These are phyloP conservation scores for Gastrolobium villosum DNA, from an alignment of 306 rosid species.

Conservation along the genomic window DNA sequence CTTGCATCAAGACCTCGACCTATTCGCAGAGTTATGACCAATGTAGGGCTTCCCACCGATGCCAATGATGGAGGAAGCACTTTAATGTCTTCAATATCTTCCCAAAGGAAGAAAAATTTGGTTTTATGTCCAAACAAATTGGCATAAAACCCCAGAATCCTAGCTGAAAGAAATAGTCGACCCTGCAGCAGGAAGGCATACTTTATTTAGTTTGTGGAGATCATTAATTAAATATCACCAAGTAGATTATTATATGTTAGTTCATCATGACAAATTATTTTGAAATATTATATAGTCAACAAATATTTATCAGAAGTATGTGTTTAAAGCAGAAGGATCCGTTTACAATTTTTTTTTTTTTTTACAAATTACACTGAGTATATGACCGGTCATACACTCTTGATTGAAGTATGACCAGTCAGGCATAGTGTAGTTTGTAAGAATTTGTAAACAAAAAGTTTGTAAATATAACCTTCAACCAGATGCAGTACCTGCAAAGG, in stretches of 20 bases:
- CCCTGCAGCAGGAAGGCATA: constrained; percentile 68
- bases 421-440: too few relatives aligned
- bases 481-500: constrained; percentile 72
- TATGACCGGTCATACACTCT: too few relatives aligned
- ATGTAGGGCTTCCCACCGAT: constrained; percentile 82
- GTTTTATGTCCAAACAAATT: constrained; percentile 91
- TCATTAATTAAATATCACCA: constrained; percentile 1
- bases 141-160: constrained; percentile 84
- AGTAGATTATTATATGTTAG: background rate
- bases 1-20: constrained; percentile 86
- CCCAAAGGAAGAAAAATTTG: constrained; percentile 91
- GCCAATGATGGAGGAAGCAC: constrained; percentile 77
- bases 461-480: too few relatives aligned
- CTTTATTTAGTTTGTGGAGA: constrained; percentile 33
- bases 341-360: too few relatives aligned
- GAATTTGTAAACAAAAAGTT: too few relatives aligned
- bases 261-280: constrained; percentile 23
- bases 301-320: background rate
- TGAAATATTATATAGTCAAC: constrained; percentile 8
- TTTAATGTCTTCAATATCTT: constrained; percentile 85
- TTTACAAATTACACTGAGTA: too few relatives aligned
- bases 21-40: constrained; percentile 68
- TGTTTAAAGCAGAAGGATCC: too few relatives aligned
- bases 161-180: constrained; percentile 79
- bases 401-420: too few relatives aligned